A percentile compares a stretch with the other conserved stretches of the same genome.
These are phyloP conservation scores for Pyrenula aspistea DNA, from an alignment of 495 filamentous ascomycete species.

Conservation along the genomic window DNA sequence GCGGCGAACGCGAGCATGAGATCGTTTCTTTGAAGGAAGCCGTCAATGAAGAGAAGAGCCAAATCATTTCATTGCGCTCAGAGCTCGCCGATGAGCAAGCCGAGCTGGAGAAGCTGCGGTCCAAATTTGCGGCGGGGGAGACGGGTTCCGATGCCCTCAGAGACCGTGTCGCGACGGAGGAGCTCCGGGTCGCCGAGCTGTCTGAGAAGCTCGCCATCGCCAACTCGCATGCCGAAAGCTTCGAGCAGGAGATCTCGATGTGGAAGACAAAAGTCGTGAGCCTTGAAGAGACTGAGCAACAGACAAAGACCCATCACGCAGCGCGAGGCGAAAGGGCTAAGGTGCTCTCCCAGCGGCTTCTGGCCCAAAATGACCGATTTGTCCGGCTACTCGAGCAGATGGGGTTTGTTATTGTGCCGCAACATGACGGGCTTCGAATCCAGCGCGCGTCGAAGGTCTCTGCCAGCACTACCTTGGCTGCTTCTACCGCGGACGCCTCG, in stretches of 20 bases:
- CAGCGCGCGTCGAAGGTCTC: slow-evolving; percentile 60
- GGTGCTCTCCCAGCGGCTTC: slow-evolving; percentile 71
- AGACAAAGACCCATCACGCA: slow-evolving; percentile 37
- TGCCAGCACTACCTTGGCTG: slow-evolving; percentile 43
- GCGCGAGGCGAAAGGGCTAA: slow-evolving; percentile 57
- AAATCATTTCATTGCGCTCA: slow-evolving; percentile 39
- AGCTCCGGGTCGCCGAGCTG: slow-evolving; percentile 46
- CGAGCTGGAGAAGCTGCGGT: slow-evolving; percentile 51
- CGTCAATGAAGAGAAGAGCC: slow-evolving; percentile 43
- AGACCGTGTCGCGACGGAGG: slow-evolving; percentile 57
- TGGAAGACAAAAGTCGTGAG: slow-evolving; percentile 44
- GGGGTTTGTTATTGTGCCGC: slow-evolving; percentile 66
- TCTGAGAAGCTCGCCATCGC: slow-evolving; percentile 53
- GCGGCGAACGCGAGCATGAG: slow-evolving; percentile 29
- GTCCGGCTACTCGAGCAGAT: slow-evolving; percentile 70
- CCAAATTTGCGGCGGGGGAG: slow-evolving; percentile 63
- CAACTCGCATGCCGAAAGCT: slow-evolving; percentile 48
- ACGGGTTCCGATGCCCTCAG: slow-evolving; percentile 66
- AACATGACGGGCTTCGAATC: slow-evolving; percentile 61
- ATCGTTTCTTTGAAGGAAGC: slow-evolving; percentile 24
- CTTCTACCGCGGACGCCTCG: slow-evolving; percentile 48
- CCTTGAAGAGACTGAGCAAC: slow-evolving; percentile 35
- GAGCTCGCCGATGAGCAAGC: slow-evolving; percentile 57
- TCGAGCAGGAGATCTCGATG: slow-evolving; percentile 55
- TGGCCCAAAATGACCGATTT: slow-evolving; percentile 63